Evolutionary conservation across 202 grass and related monocot genomes (phyloP).

Genomic region (Schoenoplectus triqueter): DNA sequence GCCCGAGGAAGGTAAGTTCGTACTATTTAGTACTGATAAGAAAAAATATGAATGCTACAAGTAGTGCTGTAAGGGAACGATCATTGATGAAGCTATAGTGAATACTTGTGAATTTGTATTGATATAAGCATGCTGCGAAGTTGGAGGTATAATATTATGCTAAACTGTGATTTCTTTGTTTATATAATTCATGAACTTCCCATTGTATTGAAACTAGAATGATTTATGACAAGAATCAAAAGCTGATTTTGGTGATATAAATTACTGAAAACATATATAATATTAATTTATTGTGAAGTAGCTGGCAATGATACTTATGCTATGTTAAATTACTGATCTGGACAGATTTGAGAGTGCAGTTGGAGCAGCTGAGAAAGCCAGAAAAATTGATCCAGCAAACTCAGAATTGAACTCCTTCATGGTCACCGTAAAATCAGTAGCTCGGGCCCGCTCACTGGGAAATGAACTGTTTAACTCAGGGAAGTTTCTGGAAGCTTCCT

Average conservation of each 20-base stretch:
- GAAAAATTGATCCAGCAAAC: conserved; percentile 69
- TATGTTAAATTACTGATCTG: conserved; percentile 34
- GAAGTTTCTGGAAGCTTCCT: conserved; percentile 68
- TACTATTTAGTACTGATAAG: background rate
- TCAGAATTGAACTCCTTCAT: conserved; percentile 59
- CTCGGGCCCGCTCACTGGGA: conserved; percentile 66
- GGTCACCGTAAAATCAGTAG: conserved; percentile 72
- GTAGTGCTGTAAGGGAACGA: background rate
- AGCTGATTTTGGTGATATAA: background rate
- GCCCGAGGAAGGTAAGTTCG: conserved; percentile 73
- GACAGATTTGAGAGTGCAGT: conserved; percentile 91
- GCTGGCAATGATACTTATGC: conserved; percentile 11
- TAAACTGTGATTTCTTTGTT: background rate
- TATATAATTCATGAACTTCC: background rate
- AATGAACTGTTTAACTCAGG: conserved; percentile 94
- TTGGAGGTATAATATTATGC: background rate
- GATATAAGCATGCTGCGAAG: background rate
- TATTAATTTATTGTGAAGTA: conserved; percentile 13
- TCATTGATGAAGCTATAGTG: background rate
- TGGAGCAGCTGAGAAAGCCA: conserved; percentile 66
- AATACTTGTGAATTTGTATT: background rate
- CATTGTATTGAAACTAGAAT: background rate
- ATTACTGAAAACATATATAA: conserved; percentile 3
- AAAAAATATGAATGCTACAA: background rate
- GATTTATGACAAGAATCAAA: background rate